Evolutionary conservation across 805 yeast genomes (phyloP), one percentile per base, ranked within the genome.

Genomic region (Saccharomycopsis schoenii): DNA sequence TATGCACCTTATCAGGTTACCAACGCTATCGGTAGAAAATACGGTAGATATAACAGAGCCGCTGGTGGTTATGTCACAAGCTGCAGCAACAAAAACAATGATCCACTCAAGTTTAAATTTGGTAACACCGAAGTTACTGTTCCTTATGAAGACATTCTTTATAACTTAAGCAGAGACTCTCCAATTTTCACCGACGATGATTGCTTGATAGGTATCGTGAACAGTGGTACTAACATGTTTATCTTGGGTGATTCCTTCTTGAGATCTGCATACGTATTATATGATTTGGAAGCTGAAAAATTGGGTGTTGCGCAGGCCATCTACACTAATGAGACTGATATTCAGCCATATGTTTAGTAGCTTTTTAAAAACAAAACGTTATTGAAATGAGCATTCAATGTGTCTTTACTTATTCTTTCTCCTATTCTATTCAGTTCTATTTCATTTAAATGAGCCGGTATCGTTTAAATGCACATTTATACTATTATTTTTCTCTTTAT

Each of bases 211-310:
- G 65, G 65, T 14, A 57, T 63, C 37, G 41, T 58, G 15, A 58
- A 58, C 37, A 51, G 57, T 25, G 60, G 62, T 17, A 47, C 47
- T 15, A 34, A 64, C 52, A 34, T n/a, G 15, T 57, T 43, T 17
- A 76, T 84, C 60, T 74, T 88, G 42, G 94, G 94, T 11, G 91
- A 85, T 68, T 78, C 80, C 55, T 80, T 87, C 68, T 72, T 88
- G 64, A 76, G 88, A 59, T 77, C 81, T 43, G 86, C 85, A 3
- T 88, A 87, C 68, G 79, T 81, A 34, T 89, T 85, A 15, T 85
- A 79, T 70, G 88, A 88, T 69, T 73, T 85, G 57, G 89, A 84
- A 25, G 79, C 78, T 66, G 70, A 69, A 56, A 76, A 80, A 67
- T 73, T 86, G 40, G 81, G 85, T 0, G 64, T 88, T 60, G 90